Evolutionary conservation across 495 filamentous ascomycete species (phyloP).

Genomic region (Penicillium antarcticum): DNA sequence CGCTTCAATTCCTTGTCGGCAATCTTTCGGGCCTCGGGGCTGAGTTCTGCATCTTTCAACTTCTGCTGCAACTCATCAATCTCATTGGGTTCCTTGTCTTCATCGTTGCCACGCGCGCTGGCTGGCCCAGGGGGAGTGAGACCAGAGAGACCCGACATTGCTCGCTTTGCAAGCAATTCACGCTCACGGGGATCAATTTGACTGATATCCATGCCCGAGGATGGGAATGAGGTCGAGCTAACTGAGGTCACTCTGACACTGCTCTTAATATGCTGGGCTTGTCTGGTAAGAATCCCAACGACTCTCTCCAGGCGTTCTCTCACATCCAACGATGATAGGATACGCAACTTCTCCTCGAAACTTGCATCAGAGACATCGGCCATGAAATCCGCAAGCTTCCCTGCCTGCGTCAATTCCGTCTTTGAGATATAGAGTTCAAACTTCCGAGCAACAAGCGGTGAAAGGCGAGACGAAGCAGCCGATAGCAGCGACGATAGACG

Average conservation of each 20-base stretch:
- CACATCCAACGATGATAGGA: conserved; percentile 73
- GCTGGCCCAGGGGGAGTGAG: conserved; percentile 49
- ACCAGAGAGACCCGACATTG: conserved; percentile 49
- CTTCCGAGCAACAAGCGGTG: conserved; percentile 77
- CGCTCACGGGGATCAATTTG: conserved; percentile 51
- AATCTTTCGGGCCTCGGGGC: conserved; percentile 74
- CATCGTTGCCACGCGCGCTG: conserved; percentile 47
- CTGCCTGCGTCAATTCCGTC: conserved; percentile 75
- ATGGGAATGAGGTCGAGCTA: conserved; percentile 55
- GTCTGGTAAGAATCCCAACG: conserved; percentile 74
- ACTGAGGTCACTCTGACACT: conserved; percentile 75
- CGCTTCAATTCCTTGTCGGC: conserved; percentile 86
- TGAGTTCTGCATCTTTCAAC: conserved; percentile 75
- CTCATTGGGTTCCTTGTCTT: conserved; percentile 76
- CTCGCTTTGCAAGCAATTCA: conserved; percentile 49
- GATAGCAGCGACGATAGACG: conserved; percentile 74
- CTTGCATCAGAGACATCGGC: conserved; percentile 80
- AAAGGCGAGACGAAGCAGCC: conserved; percentile 58
- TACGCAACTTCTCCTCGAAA: conserved; percentile 82
- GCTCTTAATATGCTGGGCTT: conserved; percentile 76
- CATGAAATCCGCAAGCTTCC: conserved; percentile 94
- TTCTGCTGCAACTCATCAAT: conserved; percentile 89
- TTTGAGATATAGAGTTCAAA: conserved; percentile 80
- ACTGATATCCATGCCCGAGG: conserved; percentile 52
- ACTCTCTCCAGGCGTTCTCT: conserved; percentile 74